phyloP scores from a whole-genome alignment of 2,329 filamentous ascomycete genomes.

The Penicillium sumatraense region DNA sequence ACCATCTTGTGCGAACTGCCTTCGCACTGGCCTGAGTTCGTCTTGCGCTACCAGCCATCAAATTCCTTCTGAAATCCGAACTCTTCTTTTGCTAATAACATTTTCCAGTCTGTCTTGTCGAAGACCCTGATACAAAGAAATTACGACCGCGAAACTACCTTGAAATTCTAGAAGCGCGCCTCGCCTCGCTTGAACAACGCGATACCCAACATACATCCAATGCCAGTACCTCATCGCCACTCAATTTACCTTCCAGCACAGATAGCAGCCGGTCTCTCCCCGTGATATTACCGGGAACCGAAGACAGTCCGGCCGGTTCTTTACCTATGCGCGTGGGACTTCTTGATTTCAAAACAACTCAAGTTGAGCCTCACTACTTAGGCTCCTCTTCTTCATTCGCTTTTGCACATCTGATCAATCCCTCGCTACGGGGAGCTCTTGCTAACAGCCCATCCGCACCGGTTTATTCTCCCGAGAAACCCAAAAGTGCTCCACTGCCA shows the following conservation, averaged over 20 bases:
- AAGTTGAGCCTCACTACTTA: slow-evolving; percentile 32
- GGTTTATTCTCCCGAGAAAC: not conserved
- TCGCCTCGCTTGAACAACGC: slow-evolving; percentile 28
- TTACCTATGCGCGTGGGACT: slow-evolving; percentile 17
- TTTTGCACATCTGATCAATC: slow-evolving; percentile 30
- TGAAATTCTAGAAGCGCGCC: slow-evolving; percentile 31
- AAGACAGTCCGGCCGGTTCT: not conserved
- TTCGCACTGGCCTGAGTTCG: not conserved
- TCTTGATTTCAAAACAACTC: slow-evolving; percentile 20
- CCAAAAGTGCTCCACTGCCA: not conserved
- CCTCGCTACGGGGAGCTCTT: slow-evolving; percentile 5
- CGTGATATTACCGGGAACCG: not conserved
- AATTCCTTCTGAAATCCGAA: not conserved
- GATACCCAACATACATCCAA: slow-evolving; percentile 9
- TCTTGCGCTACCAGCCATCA: not conserved
- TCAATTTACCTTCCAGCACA: not conserved
- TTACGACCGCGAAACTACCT: slow-evolving; percentile 38
- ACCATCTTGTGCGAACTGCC: not conserved
- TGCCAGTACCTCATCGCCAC: slow-evolving; percentile 12
- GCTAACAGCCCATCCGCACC: not conserved
- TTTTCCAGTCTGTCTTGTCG: slow-evolving; percentile 1
- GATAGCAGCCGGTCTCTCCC: not conserved
- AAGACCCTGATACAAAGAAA: slow-evolving; percentile 29
- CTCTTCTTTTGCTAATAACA: not conserved
- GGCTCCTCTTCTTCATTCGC: slow-evolving; percentile 34